Evolutionary conservation across 371 early-diverging fungal genomes (phyloP).

Genomic region (Haplosporangium sp.): DNA sequence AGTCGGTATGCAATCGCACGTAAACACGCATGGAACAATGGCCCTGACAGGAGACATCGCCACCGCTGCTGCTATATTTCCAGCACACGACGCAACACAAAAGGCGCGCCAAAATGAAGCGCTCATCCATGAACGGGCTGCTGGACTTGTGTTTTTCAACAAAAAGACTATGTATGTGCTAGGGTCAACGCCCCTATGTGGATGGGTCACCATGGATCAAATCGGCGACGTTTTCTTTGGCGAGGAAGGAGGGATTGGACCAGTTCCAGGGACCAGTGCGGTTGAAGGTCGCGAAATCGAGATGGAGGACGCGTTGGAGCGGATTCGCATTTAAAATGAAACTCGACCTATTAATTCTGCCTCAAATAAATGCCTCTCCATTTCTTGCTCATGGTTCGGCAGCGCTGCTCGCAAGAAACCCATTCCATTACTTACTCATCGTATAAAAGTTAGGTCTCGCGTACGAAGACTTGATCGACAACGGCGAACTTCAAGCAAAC

Average conservation of each 20-base stretch:
- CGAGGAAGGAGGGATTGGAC: constrained; percentile 46
- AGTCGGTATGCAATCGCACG: background rate
- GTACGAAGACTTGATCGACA: too few species aligned
- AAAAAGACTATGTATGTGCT: constrained; percentile 64
- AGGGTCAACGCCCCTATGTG: constrained; percentile 67
- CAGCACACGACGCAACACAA: constrained; percentile 51
- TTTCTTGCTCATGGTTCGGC: too few species aligned
- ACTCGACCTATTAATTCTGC: too few species aligned
- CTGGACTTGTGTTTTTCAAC: constrained; percentile 71
- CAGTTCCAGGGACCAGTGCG: constrained; percentile 49
- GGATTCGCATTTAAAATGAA: constrained; percentile 31
- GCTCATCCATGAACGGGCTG: constrained; percentile 57
- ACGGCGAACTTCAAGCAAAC: too few species aligned
- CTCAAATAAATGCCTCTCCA: too few species aligned
- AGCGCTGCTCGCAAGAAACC: too few species aligned
- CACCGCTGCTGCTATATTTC: constrained; percentile 42
- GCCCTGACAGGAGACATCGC: constrained; percentile 50
- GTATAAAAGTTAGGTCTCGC: too few species aligned
- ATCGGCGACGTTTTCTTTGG: constrained; percentile 55
- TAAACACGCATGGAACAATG: constrained; percentile 30
- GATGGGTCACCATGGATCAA: constrained; percentile 65
- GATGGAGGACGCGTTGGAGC: constrained; percentile 53
- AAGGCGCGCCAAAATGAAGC: constrained; percentile 52
- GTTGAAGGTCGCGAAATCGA: constrained; percentile 51
- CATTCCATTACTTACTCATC: too few species aligned